phyloP scores from a whole-genome alignment of 768 basidiomycete genomes.

The Paxillus involutus region DNA sequence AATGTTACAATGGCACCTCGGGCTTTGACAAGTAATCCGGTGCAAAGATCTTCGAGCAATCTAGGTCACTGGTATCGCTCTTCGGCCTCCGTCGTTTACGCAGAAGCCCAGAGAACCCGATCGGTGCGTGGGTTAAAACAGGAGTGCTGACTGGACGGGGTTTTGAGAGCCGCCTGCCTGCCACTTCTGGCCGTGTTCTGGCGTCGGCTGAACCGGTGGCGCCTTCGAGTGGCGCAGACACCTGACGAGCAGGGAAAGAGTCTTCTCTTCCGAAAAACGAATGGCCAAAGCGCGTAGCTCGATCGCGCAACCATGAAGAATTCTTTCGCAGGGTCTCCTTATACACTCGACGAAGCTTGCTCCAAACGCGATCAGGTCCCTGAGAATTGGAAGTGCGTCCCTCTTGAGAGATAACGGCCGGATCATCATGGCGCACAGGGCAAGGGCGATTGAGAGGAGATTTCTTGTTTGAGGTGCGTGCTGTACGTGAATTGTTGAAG shows the following conservation, averaged over 20 bases:
- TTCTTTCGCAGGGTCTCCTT: constrained; percentile 5
- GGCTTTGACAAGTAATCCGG: neutral
- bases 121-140: neutral
- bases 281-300: neutral
- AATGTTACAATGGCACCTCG: neutral
- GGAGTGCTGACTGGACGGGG: constrained; percentile 1
- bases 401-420: constrained; percentile 11
- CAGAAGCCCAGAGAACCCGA: constrained; percentile 2
- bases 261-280: neutral
- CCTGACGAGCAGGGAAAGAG: neutral
- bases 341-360: neutral
- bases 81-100: constrained; percentile 7
- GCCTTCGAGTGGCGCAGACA: constrained; percentile 10
- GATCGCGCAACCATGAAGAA: constrained; percentile 12
- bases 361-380: neutral
- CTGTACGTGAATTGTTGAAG: neutral
- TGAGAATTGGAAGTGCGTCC: neutral
- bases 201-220: constrained; percentile 9
- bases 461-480: neutral
- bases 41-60: neutral
- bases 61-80: neutral
- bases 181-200: neutral
- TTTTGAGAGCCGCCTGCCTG: neutral
- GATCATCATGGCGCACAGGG: constrained; percentile 5
- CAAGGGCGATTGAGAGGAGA: neutral